Base-by-base conservation (phyloP, 1,284 basidiomycete species). In the Apiotrichum sp. region DNA sequence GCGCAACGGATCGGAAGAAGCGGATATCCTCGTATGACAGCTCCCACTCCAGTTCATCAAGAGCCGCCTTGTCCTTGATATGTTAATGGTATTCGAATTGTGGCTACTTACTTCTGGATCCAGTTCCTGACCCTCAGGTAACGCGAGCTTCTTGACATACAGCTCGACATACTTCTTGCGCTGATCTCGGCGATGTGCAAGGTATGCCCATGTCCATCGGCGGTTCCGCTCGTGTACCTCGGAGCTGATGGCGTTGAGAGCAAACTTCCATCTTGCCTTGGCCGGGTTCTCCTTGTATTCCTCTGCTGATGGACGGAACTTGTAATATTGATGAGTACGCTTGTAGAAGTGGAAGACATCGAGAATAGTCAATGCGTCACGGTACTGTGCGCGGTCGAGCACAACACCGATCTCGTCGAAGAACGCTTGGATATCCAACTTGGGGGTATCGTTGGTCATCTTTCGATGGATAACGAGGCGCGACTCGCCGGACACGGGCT, bases 321-420 rank as follows among this genome's bases (percentile, higher is more conserved):
- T 86, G 62, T 84, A 86, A 76, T 96, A 96, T 84, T 97, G 78
- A 60, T 88, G 87, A 64, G 90, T 89, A 53, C 96, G 85, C 47
- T 86, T 83, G 77, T 95, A 98, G 62, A 98, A 89, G 72, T 98
- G 95, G 77, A 97, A 98, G 81, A 98, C 91, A 73, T 99, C 95
- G 59, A 93, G 80, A 52, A 98, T 83, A 22, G 90, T 95, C 61
- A 99, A 89, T 11, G 84, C 85, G 74, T 98, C 93, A 47, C 92
- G 85, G 73, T 98, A 99, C 76, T 99, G 97, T 64, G 95, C 85
- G 63, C 93, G 86, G 71, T 99, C 95, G 56, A 99, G 78, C 10
- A 88, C 83, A 56, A 99, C 86, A 6, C 89, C 93, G 53, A 99
- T 93, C 75, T 98, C 91, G 66, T 97, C 86, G 71, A 99, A 98